Evolutionary conservation across 129 eudicot genomes (phyloP).

Genomic region (Mikania micrantha): DNA sequence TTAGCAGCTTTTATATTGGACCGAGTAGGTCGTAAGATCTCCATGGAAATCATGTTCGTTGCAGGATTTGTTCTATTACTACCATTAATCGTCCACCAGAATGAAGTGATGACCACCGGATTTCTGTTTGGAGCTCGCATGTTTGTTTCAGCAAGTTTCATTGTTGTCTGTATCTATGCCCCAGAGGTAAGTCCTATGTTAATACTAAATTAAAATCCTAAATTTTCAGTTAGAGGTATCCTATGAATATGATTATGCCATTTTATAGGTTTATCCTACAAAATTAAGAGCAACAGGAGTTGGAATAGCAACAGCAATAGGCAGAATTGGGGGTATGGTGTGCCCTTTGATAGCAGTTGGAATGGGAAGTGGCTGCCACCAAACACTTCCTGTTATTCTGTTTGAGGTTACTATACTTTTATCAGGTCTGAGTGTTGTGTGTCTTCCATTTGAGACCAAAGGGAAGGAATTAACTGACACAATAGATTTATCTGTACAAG

Average conservation of each 20-base stretch:
- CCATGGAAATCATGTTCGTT: slow-evolving; percentile 67
- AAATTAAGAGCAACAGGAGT: slow-evolving; percentile 57
- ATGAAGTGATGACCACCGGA: slow-evolving; percentile 44
- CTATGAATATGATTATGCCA: neutral
- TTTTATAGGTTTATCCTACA: slow-evolving; percentile 46
- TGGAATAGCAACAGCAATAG: slow-evolving; percentile 64
- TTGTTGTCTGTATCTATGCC: slow-evolving; percentile 63
- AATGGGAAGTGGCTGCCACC: slow-evolving; percentile 61
- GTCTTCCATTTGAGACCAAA: slow-evolving; percentile 60
- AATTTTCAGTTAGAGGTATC: neutral
- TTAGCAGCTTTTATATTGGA: slow-evolving; percentile 60
- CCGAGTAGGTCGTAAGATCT: slow-evolving; percentile 58
- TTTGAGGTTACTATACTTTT: slow-evolving; percentile 50
- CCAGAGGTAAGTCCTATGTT: slow-evolving; percentile 43
- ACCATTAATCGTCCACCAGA: slow-evolving; percentile 50
- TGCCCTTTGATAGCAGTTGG: slow-evolving; percentile 76
- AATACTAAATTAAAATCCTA: neutral
- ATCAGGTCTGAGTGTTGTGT: slow-evolving; percentile 44
- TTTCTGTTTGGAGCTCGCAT: slow-evolving; percentile 67
- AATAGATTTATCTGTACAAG: slow-evolving; percentile 11
- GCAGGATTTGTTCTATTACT: slow-evolving; percentile 49
- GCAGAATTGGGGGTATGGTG: slow-evolving; percentile 66
- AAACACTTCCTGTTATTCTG: slow-evolving; percentile 38
- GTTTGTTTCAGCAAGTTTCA: slow-evolving; percentile 63
- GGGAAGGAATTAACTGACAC: slow-evolving; percentile 40